Evolutionary conservation across 768 basidiomycete species (phyloP), one percentile per base, ranked within the genome.

Genomic region (Pleurotus salmoneostramineus): DNA sequence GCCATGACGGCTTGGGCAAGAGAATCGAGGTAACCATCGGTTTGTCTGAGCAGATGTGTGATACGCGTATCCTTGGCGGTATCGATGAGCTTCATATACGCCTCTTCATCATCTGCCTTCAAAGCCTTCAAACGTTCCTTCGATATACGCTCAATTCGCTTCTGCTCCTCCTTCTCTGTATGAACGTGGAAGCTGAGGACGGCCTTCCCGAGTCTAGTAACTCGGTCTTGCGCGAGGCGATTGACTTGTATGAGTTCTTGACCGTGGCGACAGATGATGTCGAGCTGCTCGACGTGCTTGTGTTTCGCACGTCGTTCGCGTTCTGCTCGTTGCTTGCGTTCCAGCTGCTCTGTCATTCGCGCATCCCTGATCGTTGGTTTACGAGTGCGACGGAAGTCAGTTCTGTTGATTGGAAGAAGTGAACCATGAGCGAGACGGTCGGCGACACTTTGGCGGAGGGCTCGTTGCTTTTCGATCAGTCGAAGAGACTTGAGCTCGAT

Each of bases 21-120:
- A 6, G 92, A 93, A 68, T 98, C 96, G 64, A 99, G 87, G 74
- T 94, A 99, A 0, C 86, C 65, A 65, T 99, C 96, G 6, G 97
- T 99, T 74, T 98, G 96, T 46, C 89, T 81, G 57, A 99, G 78
- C 31, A 98, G 78, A 73, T 98, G 97, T 0, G 95, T 97, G 73
- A 99, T 98, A 72, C 97, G 90, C 7, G 96, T 98, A 66, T 99
- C 97, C 71, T 99, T 99, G 58, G 96, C 96, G 14, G 95, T 97
- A 71, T 98, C 97, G 66, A 99, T 93, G 66, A 99, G 89, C 69
- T 95, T 95, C 84, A 98, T 89, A 73, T 99, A 99, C n/a, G 93
- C 95, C 73, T 98, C 97, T 77, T 99, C 97, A 76, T 99, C 96
- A 68, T 98, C 95, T 32, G 91, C 91, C 74, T 96, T 95, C 64